Evolutionary conservation across 352 stramenopile species (phyloP), one percentile per base, ranked within the genome.

Genomic region (Pythium apleroticum): DNA sequence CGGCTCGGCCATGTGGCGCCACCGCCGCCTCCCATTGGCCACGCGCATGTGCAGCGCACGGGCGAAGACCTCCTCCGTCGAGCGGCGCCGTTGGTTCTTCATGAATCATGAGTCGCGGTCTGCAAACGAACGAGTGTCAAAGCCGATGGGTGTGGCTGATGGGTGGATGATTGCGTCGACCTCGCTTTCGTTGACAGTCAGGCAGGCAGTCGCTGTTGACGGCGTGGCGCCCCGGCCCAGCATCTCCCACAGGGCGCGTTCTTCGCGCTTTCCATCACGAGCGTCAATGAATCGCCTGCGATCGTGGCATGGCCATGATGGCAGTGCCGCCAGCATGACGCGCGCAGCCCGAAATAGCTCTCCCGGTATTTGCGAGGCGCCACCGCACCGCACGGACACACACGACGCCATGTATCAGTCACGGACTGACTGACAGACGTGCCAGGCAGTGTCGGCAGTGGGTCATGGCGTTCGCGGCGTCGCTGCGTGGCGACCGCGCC

Each of bases 401-500:
- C 10, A 9, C 30, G 30, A 33, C 11, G 35, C 15, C 35, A 41
- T 37, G 31, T 37, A 14, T 37, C 8, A 41, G 1, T 41, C 9
- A 4, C 7, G 28, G n/a, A 33, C 52, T 20, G 31, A 33, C 28
- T 58, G 52, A 58, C 52, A 20, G 43, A 35, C 52, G 27, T 35
- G 27, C 20, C 30, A 8, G 20, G 9, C 19, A 24, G 22, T 17
- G 15, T 41, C n/a, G n/a, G n/a, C n/a, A n/a, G n/a, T n/a, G n/a
- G 46, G 31, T 1, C 4, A 69, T 69, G 55, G 37, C 43, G 22
- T 63, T 64, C 33, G 60, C 66, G 31, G 56, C 59, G 33, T 63
- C 61, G 60, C 67, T 67, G 41, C 67, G 67, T 41, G 67, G 61
- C 33, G 67, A 74, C 24, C 71, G 66, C 28, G 53, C 52, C 5